A percentile compares a stretch with the other conserved stretches of the same genome.
These are phyloP conservation scores for Salisapilia sapeloensis DNA, from an alignment of 352 stramenopile genomes.

Conservation along the genomic window DNA sequence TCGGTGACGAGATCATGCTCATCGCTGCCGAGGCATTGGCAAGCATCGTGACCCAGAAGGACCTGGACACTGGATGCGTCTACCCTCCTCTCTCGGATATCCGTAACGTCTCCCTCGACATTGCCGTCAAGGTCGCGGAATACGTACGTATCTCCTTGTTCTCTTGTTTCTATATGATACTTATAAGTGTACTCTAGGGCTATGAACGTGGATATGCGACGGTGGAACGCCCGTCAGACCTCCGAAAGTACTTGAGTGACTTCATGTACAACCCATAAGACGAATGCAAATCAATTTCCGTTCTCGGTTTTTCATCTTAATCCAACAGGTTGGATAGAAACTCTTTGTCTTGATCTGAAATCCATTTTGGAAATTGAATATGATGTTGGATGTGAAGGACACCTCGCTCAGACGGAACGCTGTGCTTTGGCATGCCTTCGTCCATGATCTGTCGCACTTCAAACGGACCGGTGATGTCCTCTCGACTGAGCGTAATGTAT, in stretches of 20 bases:
- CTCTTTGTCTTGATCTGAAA: slow-evolving; percentile 80
- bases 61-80: slow-evolving; percentile 85
- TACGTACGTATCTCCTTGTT: slow-evolving; percentile 16
- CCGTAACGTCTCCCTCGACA: slow-evolving; percentile 83
- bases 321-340: no score
- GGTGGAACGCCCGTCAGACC: slow-evolving; percentile 22
- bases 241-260: slow-evolving; percentile 30
- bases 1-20: slow-evolving; percentile 73
- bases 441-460: slow-evolving; percentile 81
- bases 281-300: no score
- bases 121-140: slow-evolving; percentile 84
- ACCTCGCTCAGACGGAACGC: slow-evolving; percentile 75
- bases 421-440: slow-evolving; percentile 94
- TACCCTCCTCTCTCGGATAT: slow-evolving; percentile 89
- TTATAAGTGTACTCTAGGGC: slow-evolving; percentile 10
- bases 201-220: slow-evolving; percentile 44
- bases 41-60: slow-evolving; percentile 64
- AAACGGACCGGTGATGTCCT: slow-evolving; percentile 86
- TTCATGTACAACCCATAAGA: slow-evolving; percentile 69
- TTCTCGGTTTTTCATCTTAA: no score
- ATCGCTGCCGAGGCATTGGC: slow-evolving; percentile 62
- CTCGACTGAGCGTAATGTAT: slow-evolving; percentile 68
- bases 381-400: slow-evolving; percentile 93
- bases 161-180: background rate
- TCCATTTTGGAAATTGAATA: slow-evolving; percentile 85